A percentile compares a stretch with the other conserved stretches of the same genome.
phyloP scores from a whole-genome alignment of 495 filamentous ascomycete species.

The Penicillium nucicola region DNA sequence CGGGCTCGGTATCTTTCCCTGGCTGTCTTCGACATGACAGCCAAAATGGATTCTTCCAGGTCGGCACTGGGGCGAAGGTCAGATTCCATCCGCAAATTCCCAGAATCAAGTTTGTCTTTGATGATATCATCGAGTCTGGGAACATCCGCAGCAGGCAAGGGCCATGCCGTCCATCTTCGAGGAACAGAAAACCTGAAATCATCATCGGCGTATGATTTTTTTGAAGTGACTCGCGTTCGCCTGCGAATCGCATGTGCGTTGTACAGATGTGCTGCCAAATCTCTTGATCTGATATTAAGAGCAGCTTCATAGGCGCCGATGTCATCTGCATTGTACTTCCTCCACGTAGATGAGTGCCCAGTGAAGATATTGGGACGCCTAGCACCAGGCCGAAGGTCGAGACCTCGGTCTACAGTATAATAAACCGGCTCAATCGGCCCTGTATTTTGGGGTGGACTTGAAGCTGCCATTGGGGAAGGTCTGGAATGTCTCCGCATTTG shows the following conservation, averaged over 20 bases:
- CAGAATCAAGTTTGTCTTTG: constrained; percentile 39
- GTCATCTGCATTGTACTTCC: constrained; percentile 54
- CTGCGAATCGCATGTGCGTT: constrained; percentile 64
- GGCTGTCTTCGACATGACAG: constrained; percentile 56
- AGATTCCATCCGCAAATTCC: constrained; percentile 41
- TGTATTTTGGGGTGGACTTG: too few relatives aligned
- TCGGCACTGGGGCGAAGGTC: constrained; percentile 49
- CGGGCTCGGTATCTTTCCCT: constrained; percentile 57
- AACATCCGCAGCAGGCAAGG: constrained; percentile 56
- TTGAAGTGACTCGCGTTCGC: constrained; percentile 26
- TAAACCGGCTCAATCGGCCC: background rate
- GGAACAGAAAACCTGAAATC: constrained; percentile 31
- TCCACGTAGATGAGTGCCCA: constrained; percentile 60
- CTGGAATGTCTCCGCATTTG: background rate
- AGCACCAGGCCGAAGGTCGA: constrained; percentile 19
- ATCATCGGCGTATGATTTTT: constrained; percentile 23
- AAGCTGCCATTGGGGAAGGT: too few relatives aligned
- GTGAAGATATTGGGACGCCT: constrained; percentile 49
- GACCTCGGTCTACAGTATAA: constrained; percentile 21
- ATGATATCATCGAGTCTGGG: constrained; percentile 52
- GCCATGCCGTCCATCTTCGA: constrained; percentile 76
- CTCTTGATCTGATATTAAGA: constrained; percentile 50
- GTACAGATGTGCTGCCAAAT: constrained; percentile 75
- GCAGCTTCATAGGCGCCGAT: constrained; percentile 55
- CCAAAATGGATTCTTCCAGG: constrained; percentile 66